Base-by-base conservation (phyloP, 2,329 filamentous ascomycete genomes). In the Pseudogymnoascus sp. region DNA sequence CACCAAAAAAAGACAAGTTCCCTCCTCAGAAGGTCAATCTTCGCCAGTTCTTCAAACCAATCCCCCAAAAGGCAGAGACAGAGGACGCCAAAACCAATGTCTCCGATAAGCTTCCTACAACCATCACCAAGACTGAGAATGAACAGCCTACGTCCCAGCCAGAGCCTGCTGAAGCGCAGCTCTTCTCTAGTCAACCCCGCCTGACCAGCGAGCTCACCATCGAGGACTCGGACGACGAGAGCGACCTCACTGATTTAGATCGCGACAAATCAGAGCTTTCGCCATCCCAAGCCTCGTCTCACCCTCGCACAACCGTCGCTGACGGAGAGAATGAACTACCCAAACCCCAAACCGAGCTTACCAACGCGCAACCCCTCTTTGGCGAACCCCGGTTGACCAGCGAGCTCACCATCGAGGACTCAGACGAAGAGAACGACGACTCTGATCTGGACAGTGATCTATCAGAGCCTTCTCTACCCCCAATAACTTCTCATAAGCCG, bases 1-100 rank as follows among this genome's bases (percentile, higher is more conserved):
- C 45, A 8, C 45, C 45, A 3, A 30, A 52, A 52, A 52, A 52
- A 52, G 45, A 30, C 26, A 30, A 52, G 15, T 30, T 30, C 9
- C 45, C 45, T 19, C 45, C 45, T 12, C 45, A 52, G 13, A 52
- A 52, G 26, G 15, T 7, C 26, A 63, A 57, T 7, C 64, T 73
- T 59, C 39, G 9, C 26, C 57, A 28, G 56, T 74, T 77, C 61
- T 75, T 82, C 74, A 86, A 60, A 87, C 92, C 38, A 79, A 78
- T 48, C 85, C 82, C 59, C 91, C 89, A 0, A 89, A 92, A 67
- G 86, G 87, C 8, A 18, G 26, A 30, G 15, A 30, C 45, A 15
- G 30, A 30, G 19, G 26, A 52, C 9, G 26, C 45, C 26, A 12
- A 4, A 13, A 30, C 5, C 23, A 52, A 1, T 12, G 26, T 30